Evolutionary conservation across 805 yeast species (phyloP), one percentile per base, ranked within the genome.

Genomic region (Kodamaea kaohsiungensis): DNA sequence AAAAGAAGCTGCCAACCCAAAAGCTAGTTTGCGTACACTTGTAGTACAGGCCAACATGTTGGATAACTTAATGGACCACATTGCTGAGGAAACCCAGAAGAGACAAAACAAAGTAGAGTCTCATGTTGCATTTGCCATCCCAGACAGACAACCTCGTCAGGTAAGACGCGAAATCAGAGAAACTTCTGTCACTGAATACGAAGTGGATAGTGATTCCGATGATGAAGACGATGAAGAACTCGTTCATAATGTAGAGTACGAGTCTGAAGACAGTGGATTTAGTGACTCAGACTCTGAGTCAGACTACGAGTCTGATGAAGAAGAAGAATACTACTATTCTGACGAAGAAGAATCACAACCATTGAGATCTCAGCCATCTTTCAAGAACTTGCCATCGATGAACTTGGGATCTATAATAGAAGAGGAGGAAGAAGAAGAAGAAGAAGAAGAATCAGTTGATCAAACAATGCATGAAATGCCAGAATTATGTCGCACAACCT

Each of bases 21-120:
- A 84, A 60, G 80, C 85, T 33, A 72, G 83, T 52, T 74, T 87
- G 49, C 75, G 88, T 48, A 71, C 75, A 49, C 75, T 87, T 40
- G 89, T 87, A 2, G 78, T 84, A 42, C 91, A 87, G 67, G 91
- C 91, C 17, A 87, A 87, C 66, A 71, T 87, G 73, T 76, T 87
- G 58, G 91, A 87, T 63, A 77, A 74, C 56, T 65, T 87, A 51
- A 84, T 87, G 81, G 89, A 82, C 62, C 71, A 71, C 53, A 69
- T 81, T 38, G 57, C 70, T 48, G 62, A 56, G 39, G 71, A 69
- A 56, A 61, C 72, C 38, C 66, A 61, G 52, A 66, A 68, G 58
- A 56, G 72, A 55, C 56, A 33, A 27, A 15, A 37, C 30, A 16
- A 46, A 27, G 53, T 27, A 6, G 51, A 22, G 16, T 13, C 45